Conservation (phyloP, 208 protist species). For the Novymonas esmeraldas region DNA sequence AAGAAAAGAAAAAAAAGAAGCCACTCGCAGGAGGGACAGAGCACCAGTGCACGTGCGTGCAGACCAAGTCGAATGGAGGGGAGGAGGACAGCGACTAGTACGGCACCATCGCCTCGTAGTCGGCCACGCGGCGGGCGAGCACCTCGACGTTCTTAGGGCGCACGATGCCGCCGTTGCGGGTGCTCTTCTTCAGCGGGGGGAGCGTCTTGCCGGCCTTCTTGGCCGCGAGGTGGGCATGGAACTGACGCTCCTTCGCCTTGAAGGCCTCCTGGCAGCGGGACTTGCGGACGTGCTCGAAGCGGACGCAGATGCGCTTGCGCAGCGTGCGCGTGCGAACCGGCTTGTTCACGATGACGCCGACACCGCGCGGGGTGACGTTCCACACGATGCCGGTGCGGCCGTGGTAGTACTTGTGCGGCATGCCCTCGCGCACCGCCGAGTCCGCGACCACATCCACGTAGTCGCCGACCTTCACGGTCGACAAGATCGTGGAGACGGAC, state of each 20-base stretch:
- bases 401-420: conserved; percentile 99
- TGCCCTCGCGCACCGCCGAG: conserved; percentile 98
- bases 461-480: conserved; percentile 98
- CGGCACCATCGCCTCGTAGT: conserved; percentile 90
- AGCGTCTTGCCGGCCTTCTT: conserved; percentile 88
- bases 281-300: conserved; percentile 99
- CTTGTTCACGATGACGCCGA: conserved; percentile 99
- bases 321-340: conserved; percentile 97
- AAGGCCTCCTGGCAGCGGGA: conserved; percentile 93
- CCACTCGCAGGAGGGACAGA: too few relatives aligned
- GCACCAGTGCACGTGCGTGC: too few relatives aligned
- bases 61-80: too few relatives aligned
- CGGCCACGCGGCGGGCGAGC: conserved; percentile 72
- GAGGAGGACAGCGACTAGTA: conserved; percentile 53
- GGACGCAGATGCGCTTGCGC: conserved; percentile 99
- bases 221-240: conserved; percentile 66
- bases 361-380: conserved; percentile 98
- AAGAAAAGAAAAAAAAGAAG: too few relatives aligned
- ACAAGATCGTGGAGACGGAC: conserved; percentile 96
- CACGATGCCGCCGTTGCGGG: conserved; percentile 74
- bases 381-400: conserved; percentile 99
- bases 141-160: conserved; percentile 76
- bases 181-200: conserved; percentile 71
- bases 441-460: conserved; percentile 99
- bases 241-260: conserved; percentile 83